phyloP scores from a whole-genome alignment of 768 basidiomycete species.

The Tylopilus sp. region DNA sequence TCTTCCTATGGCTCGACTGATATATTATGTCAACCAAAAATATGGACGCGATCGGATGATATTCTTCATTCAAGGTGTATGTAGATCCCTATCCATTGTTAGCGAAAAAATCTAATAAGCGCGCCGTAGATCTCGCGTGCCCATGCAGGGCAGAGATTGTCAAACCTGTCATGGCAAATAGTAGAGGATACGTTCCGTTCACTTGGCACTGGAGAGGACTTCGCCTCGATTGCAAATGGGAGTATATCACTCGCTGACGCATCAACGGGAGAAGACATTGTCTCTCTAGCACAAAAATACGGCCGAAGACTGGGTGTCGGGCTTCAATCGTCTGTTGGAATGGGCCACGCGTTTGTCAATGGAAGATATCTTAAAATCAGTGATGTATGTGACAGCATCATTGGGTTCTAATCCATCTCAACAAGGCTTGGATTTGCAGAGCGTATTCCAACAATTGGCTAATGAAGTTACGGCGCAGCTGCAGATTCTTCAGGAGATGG shows the following conservation, averaged over 20 bases:
- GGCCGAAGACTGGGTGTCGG: slow-evolving; percentile 54
- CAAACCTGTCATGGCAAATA: slow-evolving; percentile 41
- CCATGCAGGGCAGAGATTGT: slow-evolving; percentile 30
- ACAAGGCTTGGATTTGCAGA: slow-evolving; percentile 10
- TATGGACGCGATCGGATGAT: slow-evolving; percentile 65
- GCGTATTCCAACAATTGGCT: slow-evolving; percentile 26
- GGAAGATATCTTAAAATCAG: slow-evolving; percentile 73
- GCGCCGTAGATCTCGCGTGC: slow-evolving; percentile 36
- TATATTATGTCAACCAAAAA: slow-evolving; percentile 61
- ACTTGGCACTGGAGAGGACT: slow-evolving; percentile 34
- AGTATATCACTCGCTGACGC: slow-evolving; percentile 24
- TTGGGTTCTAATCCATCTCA: background rate
- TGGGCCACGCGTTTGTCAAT: slow-evolving; percentile 82
- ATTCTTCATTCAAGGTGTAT: slow-evolving; percentile 55
- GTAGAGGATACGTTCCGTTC: slow-evolving; percentile 39
- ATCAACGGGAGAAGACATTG: slow-evolving; percentile 26
- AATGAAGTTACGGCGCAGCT: slow-evolving; percentile 55
- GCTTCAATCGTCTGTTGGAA: slow-evolving; percentile 27
- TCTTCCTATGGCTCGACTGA: slow-evolving; percentile 65
- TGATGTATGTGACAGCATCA: slow-evolving; percentile 50
- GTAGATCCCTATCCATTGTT: background rate
- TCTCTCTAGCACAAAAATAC: slow-evolving; percentile 53
- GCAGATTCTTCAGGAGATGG: slow-evolving; percentile 71
- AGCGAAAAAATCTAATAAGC: slow-evolving; percentile 1
- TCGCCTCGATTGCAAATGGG: slow-evolving; percentile 39